Evolutionary conservation across 2,329 filamentous ascomycete species (phyloP).

Genomic region (Fonsecaea erecta): DNA sequence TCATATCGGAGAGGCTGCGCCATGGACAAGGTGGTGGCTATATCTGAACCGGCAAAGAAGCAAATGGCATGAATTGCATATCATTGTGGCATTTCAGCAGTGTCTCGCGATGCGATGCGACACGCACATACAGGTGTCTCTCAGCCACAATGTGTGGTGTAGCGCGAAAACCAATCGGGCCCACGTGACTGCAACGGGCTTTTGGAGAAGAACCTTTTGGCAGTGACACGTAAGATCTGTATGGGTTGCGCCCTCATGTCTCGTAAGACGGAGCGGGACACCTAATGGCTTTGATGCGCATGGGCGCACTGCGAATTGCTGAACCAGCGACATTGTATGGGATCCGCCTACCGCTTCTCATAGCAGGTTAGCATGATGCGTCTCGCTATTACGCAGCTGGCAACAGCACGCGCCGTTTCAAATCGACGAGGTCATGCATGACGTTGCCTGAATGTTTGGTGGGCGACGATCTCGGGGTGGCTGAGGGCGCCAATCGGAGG

Average conservation of each 20-base stretch:
- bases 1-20: background rate
- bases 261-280: constrained; percentile 3
- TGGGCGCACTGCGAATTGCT: background rate
- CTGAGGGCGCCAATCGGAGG: constrained; percentile 19
- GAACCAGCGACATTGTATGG: background rate
- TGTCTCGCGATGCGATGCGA: background rate
- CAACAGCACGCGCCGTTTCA: background rate
- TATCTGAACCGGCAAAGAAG: background rate
- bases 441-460: constrained; percentile 7
- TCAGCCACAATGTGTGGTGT: background rate
- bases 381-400: background rate
- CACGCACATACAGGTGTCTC: background rate
- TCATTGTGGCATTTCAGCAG: background rate
- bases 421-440: constrained; percentile 1
- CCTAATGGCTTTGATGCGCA: background rate
- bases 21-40: background rate
- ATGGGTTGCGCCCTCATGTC: background rate
- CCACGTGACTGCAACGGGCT: background rate
- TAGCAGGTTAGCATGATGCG: background rate
- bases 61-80: background rate
- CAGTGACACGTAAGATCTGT: constrained; percentile 2
- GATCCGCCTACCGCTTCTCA: background rate
- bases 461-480: constrained; percentile 23
- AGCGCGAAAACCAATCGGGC: background rate
- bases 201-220: background rate